These are phyloP conservation scores for Conticribra weissflogii DNA, from an alignment of 108 stramenopile species.

Conservation along the genomic window DNA sequence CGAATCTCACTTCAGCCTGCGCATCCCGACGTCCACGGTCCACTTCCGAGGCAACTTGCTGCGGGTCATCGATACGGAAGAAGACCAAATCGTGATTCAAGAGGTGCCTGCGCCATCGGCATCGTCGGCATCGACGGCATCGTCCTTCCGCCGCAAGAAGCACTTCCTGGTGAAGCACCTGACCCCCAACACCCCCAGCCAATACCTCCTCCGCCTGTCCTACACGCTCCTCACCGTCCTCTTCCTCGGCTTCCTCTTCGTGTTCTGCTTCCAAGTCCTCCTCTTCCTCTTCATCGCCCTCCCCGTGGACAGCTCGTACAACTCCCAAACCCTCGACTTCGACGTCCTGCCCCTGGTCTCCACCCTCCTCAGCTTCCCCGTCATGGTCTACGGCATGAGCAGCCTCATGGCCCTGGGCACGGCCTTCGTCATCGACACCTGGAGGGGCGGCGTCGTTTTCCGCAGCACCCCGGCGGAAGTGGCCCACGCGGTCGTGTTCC, in stretches of 20 bases:
- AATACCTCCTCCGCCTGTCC: slow-evolving; percentile 42
- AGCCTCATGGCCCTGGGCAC: slow-evolving; percentile 64
- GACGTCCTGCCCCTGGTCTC: slow-evolving; percentile 25
- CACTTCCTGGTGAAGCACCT: slow-evolving; percentile 56
- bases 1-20: slow-evolving; percentile 62
- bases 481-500: slow-evolving; percentile 47
- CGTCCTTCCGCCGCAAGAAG: not conserved
- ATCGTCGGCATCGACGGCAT: not conserved
- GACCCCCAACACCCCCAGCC: slow-evolving; percentile 29
- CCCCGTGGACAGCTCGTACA: slow-evolving; percentile 44
- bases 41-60: slow-evolving; percentile 46
- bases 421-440: slow-evolving; percentile 56
- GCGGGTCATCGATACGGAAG: slow-evolving; percentile 47
- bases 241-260: slow-evolving; percentile 65
- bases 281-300: slow-evolving; percentile 62
- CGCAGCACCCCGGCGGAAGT: slow-evolving; percentile 36
- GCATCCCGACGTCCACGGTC: slow-evolving; percentile 50
- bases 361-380: slow-evolving; percentile 50
- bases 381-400: slow-evolving; percentile 56
- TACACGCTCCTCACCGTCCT: slow-evolving; percentile 63
- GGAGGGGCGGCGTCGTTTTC: slow-evolving; percentile 34
- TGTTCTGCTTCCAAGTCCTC: slow-evolving; percentile 69
- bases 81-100: slow-evolving; percentile 61
- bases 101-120: slow-evolving; percentile 46
- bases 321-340: slow-evolving; percentile 2